phyloP scores from a whole-genome alignment of 257 asterid species.

The Solanum arcanum region DNA sequence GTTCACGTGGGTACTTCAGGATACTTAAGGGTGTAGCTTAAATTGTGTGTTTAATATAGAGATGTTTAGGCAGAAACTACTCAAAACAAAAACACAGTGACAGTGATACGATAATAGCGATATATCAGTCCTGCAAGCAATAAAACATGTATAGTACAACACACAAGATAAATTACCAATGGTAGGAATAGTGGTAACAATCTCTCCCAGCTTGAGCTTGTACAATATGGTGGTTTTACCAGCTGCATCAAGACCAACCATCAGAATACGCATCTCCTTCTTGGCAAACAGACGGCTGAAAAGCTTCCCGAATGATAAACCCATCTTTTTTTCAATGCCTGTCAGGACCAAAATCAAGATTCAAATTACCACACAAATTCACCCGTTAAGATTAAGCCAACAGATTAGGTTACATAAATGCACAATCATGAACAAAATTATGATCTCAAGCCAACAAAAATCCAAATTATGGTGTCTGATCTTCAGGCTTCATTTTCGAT shows the following conservation, averaged over 20 bases:
- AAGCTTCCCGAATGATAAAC: constrained; percentile 72
- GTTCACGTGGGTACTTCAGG: background rate
- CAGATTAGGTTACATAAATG: background rate
- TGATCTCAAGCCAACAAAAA: background rate
- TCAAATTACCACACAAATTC: background rate
- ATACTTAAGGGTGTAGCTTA: background rate
- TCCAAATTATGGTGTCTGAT: background rate
- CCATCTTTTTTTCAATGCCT: constrained; percentile 39
- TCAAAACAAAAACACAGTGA: background rate
- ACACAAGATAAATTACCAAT: constrained; percentile 39
- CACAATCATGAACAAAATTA: background rate
- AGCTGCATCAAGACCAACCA: constrained; percentile 87
- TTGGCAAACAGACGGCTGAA: constrained; percentile 71
- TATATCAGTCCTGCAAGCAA: background rate
- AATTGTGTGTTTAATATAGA: background rate
- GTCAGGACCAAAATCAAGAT: constrained; percentile 2
- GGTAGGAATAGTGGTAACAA: constrained; percentile 70
- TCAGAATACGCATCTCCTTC: constrained; percentile 74
- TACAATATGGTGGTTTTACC: constrained; percentile 81
- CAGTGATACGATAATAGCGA: background rate
- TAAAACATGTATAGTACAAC: background rate
- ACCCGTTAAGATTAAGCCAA: background rate
- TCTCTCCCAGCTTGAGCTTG: constrained; percentile 79
- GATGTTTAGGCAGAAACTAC: background rate
- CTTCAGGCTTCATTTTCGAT: background rate